phyloP scores from a whole-genome alignment of 2,329 filamentous ascomycete genomes.

The Capronia coronata region DNA sequence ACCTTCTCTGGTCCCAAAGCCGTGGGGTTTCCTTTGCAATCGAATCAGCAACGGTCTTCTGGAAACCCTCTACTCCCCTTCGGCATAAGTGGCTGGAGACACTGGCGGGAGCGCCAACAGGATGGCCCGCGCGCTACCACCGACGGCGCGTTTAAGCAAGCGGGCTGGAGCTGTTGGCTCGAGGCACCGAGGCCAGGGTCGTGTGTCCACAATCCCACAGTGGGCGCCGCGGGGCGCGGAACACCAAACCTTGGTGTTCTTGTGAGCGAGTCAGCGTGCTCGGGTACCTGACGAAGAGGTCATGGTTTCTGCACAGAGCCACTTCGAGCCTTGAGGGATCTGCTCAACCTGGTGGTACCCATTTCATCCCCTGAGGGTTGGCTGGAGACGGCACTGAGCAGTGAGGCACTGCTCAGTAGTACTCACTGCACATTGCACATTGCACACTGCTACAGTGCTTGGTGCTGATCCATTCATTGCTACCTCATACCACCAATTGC shows the following conservation, averaged over 20 bases:
- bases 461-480: background rate
- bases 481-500: background rate
- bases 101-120: constrained; percentile 6
- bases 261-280: constrained; percentile 7
- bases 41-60: constrained; percentile 24
- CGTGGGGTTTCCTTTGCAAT: constrained; percentile 11
- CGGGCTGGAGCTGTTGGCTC: constrained; percentile 15
- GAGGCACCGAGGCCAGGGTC: constrained; percentile 14
- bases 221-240: constrained; percentile 16
- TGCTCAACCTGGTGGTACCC: constrained; percentile 6
- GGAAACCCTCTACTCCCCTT: constrained; percentile 19
- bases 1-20: constrained; percentile 4
- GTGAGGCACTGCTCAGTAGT: no score
- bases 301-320: constrained; percentile 11
- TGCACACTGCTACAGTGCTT: no score
- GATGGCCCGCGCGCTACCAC: constrained; percentile 13
- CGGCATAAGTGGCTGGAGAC: constrained; percentile 3
- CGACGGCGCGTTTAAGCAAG: constrained; percentile 14
- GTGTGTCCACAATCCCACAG: background rate
- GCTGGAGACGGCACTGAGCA: background rate
- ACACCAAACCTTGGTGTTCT: background rate
- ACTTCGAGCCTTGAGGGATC: constrained; percentile 7
- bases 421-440: no score
- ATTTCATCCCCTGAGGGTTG: background rate
- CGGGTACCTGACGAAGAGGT: constrained; percentile 18